Evolutionary conservation across 148 eudicot genomes (phyloP).

Genomic region (Fagopyrum tataricum): DNA sequence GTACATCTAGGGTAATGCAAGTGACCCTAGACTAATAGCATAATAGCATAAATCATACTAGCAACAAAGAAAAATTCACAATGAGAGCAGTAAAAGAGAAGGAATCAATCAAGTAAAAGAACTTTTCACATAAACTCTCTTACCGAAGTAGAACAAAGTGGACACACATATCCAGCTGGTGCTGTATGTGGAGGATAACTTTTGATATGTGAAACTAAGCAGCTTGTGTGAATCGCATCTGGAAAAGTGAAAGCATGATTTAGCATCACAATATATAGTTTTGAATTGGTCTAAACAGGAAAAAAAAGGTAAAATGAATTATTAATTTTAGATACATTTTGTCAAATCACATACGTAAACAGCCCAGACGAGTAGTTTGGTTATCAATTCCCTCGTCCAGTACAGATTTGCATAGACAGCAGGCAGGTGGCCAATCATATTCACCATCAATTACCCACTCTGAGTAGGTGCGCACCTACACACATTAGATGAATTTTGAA

Average conservation of each 20-base stretch:
- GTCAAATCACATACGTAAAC: slow-evolving; percentile 75
- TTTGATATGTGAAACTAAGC: slow-evolving; percentile 80
- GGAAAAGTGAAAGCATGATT: slow-evolving; percentile 22
- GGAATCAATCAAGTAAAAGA: background rate
- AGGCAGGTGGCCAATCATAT: slow-evolving; percentile 94
- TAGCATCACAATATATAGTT: background rate
- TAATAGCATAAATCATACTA: background rate
- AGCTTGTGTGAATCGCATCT: slow-evolving; percentile 88
- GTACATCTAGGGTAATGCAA: background rate
- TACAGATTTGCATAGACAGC: slow-evolving; percentile 68
- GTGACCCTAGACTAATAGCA: background rate
- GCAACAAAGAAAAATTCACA: background rate
- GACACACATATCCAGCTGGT: slow-evolving; percentile 94
- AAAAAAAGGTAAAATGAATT: slow-evolving; percentile 11
- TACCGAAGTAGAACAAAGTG: slow-evolving; percentile 82
- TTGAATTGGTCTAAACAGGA: background rate
- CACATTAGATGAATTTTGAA: background rate
- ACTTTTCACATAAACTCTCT: slow-evolving; percentile 15
- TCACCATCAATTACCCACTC: slow-evolving; percentile 99
- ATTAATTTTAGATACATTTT: background rate
- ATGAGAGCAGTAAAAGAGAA: background rate
- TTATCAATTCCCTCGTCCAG: slow-evolving; percentile 57
- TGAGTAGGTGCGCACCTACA: slow-evolving; percentile 78
- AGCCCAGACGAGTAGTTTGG: slow-evolving; percentile 87
- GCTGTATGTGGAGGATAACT: slow-evolving; percentile 86